phyloP scores from a whole-genome alignment of 495 filamentous ascomycete species.

The Aspergillus heteromorphus region DNA sequence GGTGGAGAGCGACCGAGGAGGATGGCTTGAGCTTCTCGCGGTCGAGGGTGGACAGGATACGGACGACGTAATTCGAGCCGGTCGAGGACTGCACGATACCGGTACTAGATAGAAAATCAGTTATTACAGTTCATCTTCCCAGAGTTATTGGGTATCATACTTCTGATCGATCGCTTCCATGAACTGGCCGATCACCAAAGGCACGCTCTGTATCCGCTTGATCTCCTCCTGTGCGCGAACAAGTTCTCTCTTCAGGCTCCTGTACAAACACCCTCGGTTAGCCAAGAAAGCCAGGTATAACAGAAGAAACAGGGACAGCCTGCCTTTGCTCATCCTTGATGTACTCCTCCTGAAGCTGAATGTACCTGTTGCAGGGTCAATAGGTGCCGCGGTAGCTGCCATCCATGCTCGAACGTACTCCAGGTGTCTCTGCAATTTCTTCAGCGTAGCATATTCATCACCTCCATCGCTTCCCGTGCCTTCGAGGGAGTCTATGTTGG shows the following conservation, averaged over 20 bases:
- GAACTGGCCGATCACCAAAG: conserved; percentile 96
- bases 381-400: neutral
- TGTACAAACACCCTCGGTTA: conserved; percentile 23
- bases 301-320: neutral
- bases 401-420: conserved; percentile 53
- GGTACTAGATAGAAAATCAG: conserved; percentile 56
- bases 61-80: conserved; percentile 97
- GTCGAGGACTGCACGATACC: conserved; percentile 98
- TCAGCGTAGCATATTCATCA: conserved; percentile 92
- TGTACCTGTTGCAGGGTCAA: conserved; percentile 61
- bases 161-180: conserved; percentile 99
- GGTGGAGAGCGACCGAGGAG: conserved; percentile 93
- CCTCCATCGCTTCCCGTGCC: conserved; percentile 72
- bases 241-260: conserved; percentile 93
- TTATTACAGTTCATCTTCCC: neutral
- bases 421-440: conserved; percentile 90
- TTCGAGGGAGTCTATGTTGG: conserved; percentile 84
- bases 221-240: conserved; percentile 98
- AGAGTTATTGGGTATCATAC: conserved; percentile 42
- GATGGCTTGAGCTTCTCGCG: conserved; percentile 96
- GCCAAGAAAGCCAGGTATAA: neutral
- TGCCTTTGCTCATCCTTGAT: conserved; percentile 99
- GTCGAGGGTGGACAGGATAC: conserved; percentile 96
- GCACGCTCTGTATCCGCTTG: conserved; percentile 97
- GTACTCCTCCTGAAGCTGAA: conserved; percentile 97